Percentiles rank a stretch among this genome's conserved stretches.
Evolutionary conservation across 148 eudicot species (phyloP).

Genomic region (Silene conica): DNA sequence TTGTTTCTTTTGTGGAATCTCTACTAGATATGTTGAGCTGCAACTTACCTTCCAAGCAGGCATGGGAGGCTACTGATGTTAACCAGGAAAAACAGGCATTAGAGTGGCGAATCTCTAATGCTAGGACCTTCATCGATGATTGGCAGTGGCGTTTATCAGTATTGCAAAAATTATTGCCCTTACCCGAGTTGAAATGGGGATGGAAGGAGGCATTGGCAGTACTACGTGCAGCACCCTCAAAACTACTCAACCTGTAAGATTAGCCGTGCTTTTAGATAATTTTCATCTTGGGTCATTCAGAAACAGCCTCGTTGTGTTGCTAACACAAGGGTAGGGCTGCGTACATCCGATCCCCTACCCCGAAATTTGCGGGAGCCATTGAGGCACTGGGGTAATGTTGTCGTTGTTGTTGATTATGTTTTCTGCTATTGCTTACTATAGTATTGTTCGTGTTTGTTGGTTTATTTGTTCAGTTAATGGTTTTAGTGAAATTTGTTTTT

Average conservation of each 20-base stretch:
- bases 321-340: too few species aligned
- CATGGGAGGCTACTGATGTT: constrained; percentile 39
- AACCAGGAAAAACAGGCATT: constrained; percentile 60
- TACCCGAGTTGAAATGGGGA: constrained; percentile 85
- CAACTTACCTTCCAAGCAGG: constrained; percentile 58
- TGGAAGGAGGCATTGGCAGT: constrained; percentile 92
- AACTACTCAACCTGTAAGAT: constrained; percentile 93
- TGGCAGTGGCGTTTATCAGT: constrained; percentile 99
- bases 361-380: too few species aligned
- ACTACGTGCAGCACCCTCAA: constrained; percentile 96
- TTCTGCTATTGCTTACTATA: not conserved
- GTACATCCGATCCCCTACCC: too few species aligned
- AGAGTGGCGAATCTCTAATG: constrained; percentile 77
- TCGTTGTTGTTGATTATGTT: not conserved
- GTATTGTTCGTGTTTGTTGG: not conserved
- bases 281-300: not conserved
- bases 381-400: too few species aligned
- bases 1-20: constrained; percentile 56
- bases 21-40: constrained; percentile 64
- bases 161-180: constrained; percentile 75
- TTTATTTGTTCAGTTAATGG: not conserved
- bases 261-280: not conserved
- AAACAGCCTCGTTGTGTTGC: not conserved
- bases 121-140: constrained; percentile 72
- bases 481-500: not conserved